Evolutionary conservation across 73 alveolate genomes (phyloP).

Genomic region (Paraurostyla sp.): DNA sequence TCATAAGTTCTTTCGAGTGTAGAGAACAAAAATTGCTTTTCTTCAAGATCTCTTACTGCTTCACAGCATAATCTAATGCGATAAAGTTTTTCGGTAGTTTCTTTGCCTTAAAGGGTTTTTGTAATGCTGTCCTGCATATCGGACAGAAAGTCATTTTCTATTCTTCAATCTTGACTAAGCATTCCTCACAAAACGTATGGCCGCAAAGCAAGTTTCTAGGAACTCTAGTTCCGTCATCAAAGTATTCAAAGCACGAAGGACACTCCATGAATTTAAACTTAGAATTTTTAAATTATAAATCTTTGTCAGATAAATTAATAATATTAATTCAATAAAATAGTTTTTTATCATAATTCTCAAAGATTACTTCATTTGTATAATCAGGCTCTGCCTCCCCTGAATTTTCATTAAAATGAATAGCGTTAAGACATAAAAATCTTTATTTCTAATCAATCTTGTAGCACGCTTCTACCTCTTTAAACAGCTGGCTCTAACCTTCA

Average conservation of each 20-base stretch:
- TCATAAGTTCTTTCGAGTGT: conserved; percentile 77
- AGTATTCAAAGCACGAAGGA: conserved; percentile 83
- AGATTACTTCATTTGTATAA: not conserved
- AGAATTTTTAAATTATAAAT: conserved; percentile 4
- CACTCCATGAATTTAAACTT: conserved; percentile 79
- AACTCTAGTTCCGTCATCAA: conserved; percentile 70
- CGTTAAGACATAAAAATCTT: conserved; percentile 3
- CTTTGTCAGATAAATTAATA: not conserved
- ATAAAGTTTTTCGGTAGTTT: conserved; percentile 83
- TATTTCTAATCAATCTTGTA: not conserved
- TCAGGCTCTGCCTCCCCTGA: not conserved
- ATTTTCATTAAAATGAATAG: not conserved
- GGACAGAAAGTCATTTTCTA: conserved; percentile 80
- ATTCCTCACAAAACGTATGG: conserved; percentile 91
- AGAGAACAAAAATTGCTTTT: conserved; percentile 75
- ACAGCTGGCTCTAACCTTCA: not conserved
- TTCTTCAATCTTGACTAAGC: conserved; percentile 76
- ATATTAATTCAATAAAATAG: not conserved
- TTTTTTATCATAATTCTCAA: conserved; percentile 1
- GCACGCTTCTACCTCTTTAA: conserved; percentile 3
- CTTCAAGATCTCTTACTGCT: conserved; percentile 77
- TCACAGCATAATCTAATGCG: conserved; percentile 84
- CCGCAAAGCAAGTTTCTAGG: conserved; percentile 88
- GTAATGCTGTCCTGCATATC: conserved; percentile 85
- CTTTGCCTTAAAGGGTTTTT: conserved; percentile 71